A percentile compares a stretch with the other conserved stretches of the same genome.
Conservation (phyloP, 306 rosid genomes). For the Benincasa hispida region DNA sequence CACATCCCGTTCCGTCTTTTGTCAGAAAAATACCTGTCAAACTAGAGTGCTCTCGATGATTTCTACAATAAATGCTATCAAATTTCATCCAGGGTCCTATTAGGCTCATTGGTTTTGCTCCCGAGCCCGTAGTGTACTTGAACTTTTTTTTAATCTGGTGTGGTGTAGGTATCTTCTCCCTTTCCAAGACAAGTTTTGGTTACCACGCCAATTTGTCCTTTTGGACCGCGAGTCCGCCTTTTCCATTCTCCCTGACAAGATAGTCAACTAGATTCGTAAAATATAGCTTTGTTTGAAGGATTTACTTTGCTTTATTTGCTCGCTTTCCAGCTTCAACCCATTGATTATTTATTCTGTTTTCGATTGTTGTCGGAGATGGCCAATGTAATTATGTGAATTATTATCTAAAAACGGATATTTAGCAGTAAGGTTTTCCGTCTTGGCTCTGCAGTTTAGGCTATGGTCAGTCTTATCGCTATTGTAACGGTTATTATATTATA, state of each 20-base stretch:
- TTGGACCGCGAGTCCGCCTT: constrained; percentile 14
- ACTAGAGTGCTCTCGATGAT: background rate
- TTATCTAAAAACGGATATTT: background rate
- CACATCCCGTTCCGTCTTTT: background rate
- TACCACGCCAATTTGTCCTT: constrained; percentile 24
- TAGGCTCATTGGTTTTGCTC: background rate
- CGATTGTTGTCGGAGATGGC: background rate
- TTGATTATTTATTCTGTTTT: background rate
- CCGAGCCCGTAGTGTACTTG: background rate
- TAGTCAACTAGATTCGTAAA: constrained; percentile 49
- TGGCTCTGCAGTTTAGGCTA: background rate
- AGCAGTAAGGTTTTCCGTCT: background rate
- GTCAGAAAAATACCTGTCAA: background rate
- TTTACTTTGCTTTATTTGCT: constrained; percentile 2
- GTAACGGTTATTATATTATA: background rate
- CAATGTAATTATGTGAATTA: background rate
- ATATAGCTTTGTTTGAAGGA: constrained; percentile 5
- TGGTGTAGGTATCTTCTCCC: background rate
- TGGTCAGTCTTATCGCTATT: background rate
- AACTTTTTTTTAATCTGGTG: background rate
- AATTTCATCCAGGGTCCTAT: background rate
- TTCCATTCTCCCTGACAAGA: constrained; percentile 25
- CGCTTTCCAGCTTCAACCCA: background rate
- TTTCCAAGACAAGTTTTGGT: background rate
- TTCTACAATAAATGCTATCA: background rate